Percentiles rank a stretch among this genome's conserved stretches.
These are phyloP conservation scores for Suhomyces sp. DNA, from an alignment of 805 yeast genomes.

Conservation along the genomic window DNA sequence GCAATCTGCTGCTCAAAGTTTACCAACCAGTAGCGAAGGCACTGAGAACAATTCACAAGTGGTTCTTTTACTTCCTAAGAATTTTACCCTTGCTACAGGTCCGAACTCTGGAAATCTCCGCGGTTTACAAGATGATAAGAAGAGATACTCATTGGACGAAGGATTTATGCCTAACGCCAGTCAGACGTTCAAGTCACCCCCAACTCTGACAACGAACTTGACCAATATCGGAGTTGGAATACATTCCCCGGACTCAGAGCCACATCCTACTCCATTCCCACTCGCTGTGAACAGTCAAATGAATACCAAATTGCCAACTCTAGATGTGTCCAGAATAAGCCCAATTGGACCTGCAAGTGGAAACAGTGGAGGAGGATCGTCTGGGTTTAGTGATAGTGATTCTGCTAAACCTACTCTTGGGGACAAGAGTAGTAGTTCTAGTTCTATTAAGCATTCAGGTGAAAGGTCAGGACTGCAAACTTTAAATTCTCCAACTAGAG, in stretches of 20 bases:
- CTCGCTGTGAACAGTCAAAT: background rate
- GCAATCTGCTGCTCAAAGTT: constrained; percentile 10
- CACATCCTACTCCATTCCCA: background rate
- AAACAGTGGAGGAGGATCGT: no score
- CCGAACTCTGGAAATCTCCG: constrained; percentile 7
- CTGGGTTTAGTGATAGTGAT: background rate
- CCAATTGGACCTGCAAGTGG: background rate
- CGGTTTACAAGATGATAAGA: constrained; percentile 15
- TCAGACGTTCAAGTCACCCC: constrained; percentile 5
- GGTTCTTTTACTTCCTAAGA: constrained; percentile 50
- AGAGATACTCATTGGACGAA: constrained; percentile 30
- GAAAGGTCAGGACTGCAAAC: constrained; percentile 3
- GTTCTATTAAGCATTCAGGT: no score
- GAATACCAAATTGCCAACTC: background rate
- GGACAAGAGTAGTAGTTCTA: background rate
- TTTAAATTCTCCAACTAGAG: background rate
- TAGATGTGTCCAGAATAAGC: background rate
- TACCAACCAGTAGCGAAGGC: constrained; percentile 5
- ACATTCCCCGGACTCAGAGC: constrained; percentile 1
- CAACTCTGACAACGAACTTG: constrained; percentile 12
- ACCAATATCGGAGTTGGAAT: constrained; percentile 19
- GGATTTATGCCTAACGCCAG: constrained; percentile 5
- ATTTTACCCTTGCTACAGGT: constrained; percentile 33
- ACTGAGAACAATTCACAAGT: constrained; percentile 35
- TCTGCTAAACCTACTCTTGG: background rate